phyloP scores from a whole-genome alignment of 2,329 filamentous ascomycete species.

The Nemania serpens region DNA sequence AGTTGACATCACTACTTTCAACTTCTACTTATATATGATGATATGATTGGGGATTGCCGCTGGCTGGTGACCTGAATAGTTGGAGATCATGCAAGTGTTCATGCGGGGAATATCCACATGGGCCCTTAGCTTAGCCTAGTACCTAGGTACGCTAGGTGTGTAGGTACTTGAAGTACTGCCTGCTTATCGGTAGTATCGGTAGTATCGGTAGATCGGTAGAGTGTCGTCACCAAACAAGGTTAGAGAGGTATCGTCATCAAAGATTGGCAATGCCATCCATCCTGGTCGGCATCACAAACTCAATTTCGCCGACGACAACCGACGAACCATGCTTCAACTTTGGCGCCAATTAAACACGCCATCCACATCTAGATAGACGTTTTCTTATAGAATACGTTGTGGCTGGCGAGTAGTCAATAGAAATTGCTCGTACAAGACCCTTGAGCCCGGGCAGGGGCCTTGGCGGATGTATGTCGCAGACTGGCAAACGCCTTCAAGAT shows the following conservation, averaged over 20 bases:
- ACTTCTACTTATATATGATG: background rate
- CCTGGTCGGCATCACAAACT: background rate
- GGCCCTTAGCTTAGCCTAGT: no score
- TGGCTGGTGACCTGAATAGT: no score
- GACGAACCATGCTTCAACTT: background rate
- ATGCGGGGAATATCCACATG: no score
- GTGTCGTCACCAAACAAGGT: no score
- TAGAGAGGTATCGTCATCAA: no score
- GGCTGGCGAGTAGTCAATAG: background rate
- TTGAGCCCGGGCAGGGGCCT: conserved; percentile 37
- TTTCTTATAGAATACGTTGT: background rate
- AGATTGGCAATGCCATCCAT: no score
- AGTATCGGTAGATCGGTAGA: no score
- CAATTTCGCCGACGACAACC: conserved; percentile 15
- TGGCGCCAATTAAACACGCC: background rate
- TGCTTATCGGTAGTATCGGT: no score
- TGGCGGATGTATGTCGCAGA: conserved; percentile 50
- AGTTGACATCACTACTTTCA: conserved; percentile 1
- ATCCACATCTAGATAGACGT: background rate
- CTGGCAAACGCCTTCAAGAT: conserved; percentile 59
- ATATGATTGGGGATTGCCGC: no score
- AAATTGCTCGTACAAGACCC: background rate
- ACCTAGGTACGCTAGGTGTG: background rate
- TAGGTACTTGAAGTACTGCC: background rate
- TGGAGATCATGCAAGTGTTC: no score